Percentiles rank a stretch among this genome's conserved stretches.
Evolutionary conservation across 2,329 filamentous ascomycete genomes (phyloP).

Genomic region (Pseudogymnoascus sp.): DNA sequence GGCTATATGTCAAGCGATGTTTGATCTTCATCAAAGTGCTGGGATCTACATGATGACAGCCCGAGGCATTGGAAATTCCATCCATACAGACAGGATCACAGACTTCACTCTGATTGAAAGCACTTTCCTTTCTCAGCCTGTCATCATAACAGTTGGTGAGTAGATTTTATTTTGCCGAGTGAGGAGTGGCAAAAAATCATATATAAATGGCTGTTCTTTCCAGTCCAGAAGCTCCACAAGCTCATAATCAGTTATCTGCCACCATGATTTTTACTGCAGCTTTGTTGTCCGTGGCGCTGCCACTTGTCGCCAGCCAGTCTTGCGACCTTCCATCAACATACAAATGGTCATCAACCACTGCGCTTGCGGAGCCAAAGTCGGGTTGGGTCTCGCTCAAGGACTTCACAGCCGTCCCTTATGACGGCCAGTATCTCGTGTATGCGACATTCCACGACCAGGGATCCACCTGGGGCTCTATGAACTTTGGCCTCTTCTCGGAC

Average conservation of each 20-base stretch:
- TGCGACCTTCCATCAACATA: slow-evolving; percentile 49
- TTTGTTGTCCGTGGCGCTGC: background rate
- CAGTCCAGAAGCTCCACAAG: background rate
- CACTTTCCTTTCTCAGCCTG: background rate
- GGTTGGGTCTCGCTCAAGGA: slow-evolving; percentile 55
- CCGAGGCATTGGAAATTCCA: background rate
- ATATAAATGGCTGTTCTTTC: background rate
- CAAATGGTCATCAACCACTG: slow-evolving; percentile 43
- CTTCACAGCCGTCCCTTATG: slow-evolving; percentile 47
- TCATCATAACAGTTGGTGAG: background rate
- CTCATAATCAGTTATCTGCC: background rate
- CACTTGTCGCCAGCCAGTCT: slow-evolving; percentile 11
- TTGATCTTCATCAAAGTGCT: background rate
- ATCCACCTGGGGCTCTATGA: slow-evolving; percentile 47
- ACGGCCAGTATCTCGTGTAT: slow-evolving; percentile 54
- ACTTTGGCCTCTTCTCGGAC: slow-evolving; percentile 46
- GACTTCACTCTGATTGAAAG: background rate
- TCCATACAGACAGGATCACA: background rate
- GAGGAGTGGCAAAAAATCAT: background rate
- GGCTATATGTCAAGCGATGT: background rate
- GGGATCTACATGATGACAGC: background rate
- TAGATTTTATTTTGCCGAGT: background rate
- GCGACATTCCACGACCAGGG: slow-evolving; percentile 39
- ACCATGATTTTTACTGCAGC: background rate
- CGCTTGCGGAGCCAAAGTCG: slow-evolving; percentile 42